These are phyloP conservation scores for Amylostereum areolatum DNA, from an alignment of 1,284 basidiomycete species.

Conservation along the genomic window DNA sequence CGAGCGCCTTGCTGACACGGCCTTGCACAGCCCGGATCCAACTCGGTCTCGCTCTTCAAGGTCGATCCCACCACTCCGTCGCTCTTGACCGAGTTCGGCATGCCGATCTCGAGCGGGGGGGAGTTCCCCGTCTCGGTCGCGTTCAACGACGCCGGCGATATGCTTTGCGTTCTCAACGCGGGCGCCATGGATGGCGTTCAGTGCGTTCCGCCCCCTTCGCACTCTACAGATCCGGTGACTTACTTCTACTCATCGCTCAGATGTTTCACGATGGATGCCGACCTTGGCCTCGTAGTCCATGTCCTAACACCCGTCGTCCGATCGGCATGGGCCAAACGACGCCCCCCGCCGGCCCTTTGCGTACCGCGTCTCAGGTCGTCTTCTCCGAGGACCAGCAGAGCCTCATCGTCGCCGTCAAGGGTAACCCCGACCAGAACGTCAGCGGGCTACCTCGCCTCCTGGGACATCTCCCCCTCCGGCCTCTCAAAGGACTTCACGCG, in stretches of 20 bases:
- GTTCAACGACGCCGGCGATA: constrained; percentile 32
- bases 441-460: constrained; percentile 45
- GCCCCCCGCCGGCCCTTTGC: constrained; percentile 29
- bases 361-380: constrained; percentile 35
- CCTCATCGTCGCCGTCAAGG: constrained; percentile 43
- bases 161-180: constrained; percentile 40
- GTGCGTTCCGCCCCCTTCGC: constrained; percentile 19
- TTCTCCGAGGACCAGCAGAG: constrained; percentile 38
- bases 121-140: constrained; percentile 45
- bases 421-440: constrained; percentile 25
- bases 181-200: constrained; percentile 40
- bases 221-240: neutral
- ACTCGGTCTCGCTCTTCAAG: constrained; percentile 38
- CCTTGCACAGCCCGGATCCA: constrained; percentile 35
- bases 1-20: neutral
- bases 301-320: constrained; percentile 32
- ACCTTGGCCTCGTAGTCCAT: constrained; percentile 32
- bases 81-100: constrained; percentile 32
- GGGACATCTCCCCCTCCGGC: constrained; percentile 36
- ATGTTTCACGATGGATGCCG: constrained; percentile 37
- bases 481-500: constrained; percentile 35
- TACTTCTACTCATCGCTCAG: constrained; percentile 15
- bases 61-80: constrained; percentile 38
- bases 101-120: constrained; percentile 35
- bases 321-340: constrained; percentile 42